Evolutionary conservation across 2,329 filamentous ascomycete species (phyloP), one percentile per base, ranked within the genome.

Genomic region (Diaporthe sp.): DNA sequence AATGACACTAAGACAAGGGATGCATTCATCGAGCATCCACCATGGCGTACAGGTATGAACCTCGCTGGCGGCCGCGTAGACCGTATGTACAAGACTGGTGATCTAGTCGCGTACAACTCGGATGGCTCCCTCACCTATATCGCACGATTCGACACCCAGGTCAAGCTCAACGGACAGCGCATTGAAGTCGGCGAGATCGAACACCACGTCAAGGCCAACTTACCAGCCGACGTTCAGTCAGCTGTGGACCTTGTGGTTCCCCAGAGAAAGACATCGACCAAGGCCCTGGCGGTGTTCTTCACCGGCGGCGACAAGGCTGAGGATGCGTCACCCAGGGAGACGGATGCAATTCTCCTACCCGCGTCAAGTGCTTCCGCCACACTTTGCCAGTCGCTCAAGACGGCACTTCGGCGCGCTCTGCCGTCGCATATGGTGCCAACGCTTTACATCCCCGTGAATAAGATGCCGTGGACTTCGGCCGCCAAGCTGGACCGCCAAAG

Each of bases 111-210:
- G 42, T 83, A 84, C 35, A 76, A 82, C 58, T 73, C 77, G 0
- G 81, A 86, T 72, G 81, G 79, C n/a, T 75, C 50, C 7, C 78
- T 86, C 22, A 73, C 80, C 1, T 82, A 73, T 76, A 81, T 77
- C 9, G 74, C 75, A 2, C 50, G 77, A 39, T 87, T 86, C 74
- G 88, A 90, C 77, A 84, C 83, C 0, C 88, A 90, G 78, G 83
- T 89, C 50, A 90, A 90, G 79, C 79, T 90, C 30, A 83, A 85
- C 32, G 90, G 90, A 55, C 88, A 85, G 73, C 78, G 88, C 71
- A 81, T 88, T 71, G 90, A 86, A 80, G 80, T 87, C 35, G 76
- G 68, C 10, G 77, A 78, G 42, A 71, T 78, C 27, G 77, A 78
- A 61, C 55, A 76, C 15, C 71, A 50, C 69, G 59, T 59, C 35